phyloP scores from a whole-genome alignment of 78 protist species.

The Monocercomonoides exilis region DNA sequence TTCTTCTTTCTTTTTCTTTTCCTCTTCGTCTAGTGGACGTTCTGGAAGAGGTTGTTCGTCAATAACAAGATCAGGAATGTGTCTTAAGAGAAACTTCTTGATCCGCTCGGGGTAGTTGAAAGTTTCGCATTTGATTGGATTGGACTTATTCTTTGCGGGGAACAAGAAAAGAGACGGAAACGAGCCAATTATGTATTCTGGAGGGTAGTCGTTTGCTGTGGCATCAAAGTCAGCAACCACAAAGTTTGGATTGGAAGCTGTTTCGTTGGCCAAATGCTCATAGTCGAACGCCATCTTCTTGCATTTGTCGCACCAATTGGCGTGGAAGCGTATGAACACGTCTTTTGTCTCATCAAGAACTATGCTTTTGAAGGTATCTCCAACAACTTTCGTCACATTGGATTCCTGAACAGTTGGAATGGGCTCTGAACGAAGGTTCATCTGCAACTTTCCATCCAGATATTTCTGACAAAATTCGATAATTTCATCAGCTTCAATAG shows the following conservation, averaged over 20 bases:
- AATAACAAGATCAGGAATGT: background rate
- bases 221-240: background rate
- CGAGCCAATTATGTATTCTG: background rate
- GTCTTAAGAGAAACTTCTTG: background rate
- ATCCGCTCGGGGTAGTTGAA: background rate
- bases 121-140: background rate
- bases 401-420: background rate
- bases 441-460: background rate
- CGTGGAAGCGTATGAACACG: background rate
- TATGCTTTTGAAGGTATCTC: slow-evolving; percentile 7
- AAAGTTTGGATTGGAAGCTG: background rate
- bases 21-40: too few relatives aligned
- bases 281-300: background rate
- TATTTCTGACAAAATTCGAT: background rate
- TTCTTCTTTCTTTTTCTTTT: background rate
- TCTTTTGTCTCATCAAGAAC: background rate
- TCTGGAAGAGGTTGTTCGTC: background rate
- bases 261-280: background rate
- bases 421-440: background rate
- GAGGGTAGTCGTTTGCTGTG: background rate
- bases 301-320: slow-evolving; percentile 2
- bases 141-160: background rate
- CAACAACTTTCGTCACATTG: background rate
- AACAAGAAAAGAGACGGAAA: background rate
- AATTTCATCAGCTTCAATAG: background rate